A percentile compares a stretch with the other conserved stretches of the same genome.
phyloP scores from a whole-genome alignment of 2,329 filamentous ascomycete species.

The Bipolaris sorokiniana region DNA sequence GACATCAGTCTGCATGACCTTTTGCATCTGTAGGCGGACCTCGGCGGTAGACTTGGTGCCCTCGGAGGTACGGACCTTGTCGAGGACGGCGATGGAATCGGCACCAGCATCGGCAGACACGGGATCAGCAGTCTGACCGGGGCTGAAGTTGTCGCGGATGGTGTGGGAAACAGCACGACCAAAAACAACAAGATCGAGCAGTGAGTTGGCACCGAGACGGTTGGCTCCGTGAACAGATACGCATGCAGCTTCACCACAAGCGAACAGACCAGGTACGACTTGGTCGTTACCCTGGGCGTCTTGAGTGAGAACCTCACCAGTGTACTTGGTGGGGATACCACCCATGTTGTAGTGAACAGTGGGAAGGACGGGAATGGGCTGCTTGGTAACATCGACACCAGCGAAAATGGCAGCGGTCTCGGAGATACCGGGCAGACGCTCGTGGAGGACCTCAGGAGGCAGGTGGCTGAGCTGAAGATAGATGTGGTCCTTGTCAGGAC shows the following conservation, averaged over 20 bases:
- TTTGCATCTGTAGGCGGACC: constrained; percentile 91
- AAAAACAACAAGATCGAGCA: constrained; percentile 96
- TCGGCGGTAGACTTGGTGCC: constrained; percentile 88
- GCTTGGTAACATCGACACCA: constrained; percentile 95
- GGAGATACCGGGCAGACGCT: constrained; percentile 97
- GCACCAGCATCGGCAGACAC: constrained; percentile 85
- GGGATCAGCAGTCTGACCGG: constrained; percentile 79
- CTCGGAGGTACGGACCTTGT: constrained; percentile 81
- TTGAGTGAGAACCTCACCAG: constrained; percentile 90
- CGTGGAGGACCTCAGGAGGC: constrained; percentile 87
- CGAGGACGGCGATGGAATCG: constrained; percentile 83
- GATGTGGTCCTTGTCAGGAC: constrained; percentile 97
- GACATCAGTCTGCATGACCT: constrained; percentile 97
- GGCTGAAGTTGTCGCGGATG: constrained; percentile 91
- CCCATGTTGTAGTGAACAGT: constrained; percentile 99
- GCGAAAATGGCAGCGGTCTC: constrained; percentile 98
- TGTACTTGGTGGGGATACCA: constrained; percentile 97
- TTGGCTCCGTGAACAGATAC: constrained; percentile 98
- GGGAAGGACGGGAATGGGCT: constrained; percentile 93
- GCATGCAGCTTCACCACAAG: constrained; percentile 95
- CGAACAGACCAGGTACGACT: constrained; percentile 92
- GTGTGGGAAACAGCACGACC: constrained; percentile 97
- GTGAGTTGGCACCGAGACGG: constrained; percentile 96
- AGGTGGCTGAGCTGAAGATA: constrained; percentile 97
- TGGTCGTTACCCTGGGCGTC: constrained; percentile 87